Base-by-base conservation (phyloP, 1,284 basidiomycete species). In the Xerocomus amazonicus region DNA sequence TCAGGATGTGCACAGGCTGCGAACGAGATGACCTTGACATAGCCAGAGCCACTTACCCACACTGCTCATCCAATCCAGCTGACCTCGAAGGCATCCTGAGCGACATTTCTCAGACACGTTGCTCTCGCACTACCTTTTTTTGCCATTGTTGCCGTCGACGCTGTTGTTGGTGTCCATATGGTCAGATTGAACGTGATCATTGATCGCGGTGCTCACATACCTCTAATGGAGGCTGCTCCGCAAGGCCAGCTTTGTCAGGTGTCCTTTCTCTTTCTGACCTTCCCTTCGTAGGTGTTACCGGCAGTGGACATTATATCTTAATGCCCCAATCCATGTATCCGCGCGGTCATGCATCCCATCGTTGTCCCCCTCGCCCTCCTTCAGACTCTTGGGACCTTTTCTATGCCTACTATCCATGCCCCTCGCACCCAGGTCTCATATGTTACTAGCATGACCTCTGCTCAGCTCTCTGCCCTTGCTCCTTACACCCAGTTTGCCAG, bases 51-150 rank as follows among this genome's bases (percentile, higher is more conserved):
- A 23, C 19, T 23, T 31, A 6, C 29, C 29, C 60, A 89, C 52
- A 84, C 83, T 31, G 84, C 83, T 64, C 88, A 81, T 14, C 81
- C 77, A 59, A 78, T 83, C 52, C 86, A 66, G 58, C 84, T 87
- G 17, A 82, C 81, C 49, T 90, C 83, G 52, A 90, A 65, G n/a
- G 81, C 78, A 43, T 77, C 71, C 61, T 87, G 85, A 16, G 86
- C 87, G 56, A 81, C 73, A 47, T 87, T 80, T 46, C 81, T 69
- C 46, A 89, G 73, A 50, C 72, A 67, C 47, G 85, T 59, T 3
- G 86, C 83, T 43, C 75, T 74, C 37, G 72, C 70, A 47, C 82
- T 68, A 6, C 84, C 82, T 31, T 61, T 66, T 19, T 58, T 63
- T 2, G 33, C 6, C 14, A n/a, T 3, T n/a, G 34, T 13, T 26